A percentile compares a stretch with the other conserved stretches of the same genome.
These are phyloP conservation scores for Ambrosia trifida DNA, from an alignment of 129 eudicot genomes.

Conservation along the genomic window DNA sequence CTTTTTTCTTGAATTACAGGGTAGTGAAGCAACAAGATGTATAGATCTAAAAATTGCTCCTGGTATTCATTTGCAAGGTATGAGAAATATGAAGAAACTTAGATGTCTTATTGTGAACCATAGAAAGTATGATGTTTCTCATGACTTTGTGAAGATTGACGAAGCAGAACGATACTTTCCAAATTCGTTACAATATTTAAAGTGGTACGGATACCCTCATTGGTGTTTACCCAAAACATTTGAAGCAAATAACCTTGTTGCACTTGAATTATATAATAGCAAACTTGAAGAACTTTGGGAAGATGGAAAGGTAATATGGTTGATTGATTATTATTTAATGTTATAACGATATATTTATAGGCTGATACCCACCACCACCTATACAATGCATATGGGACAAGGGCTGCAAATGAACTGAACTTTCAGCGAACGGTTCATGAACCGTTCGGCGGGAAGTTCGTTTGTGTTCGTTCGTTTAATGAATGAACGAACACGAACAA, in stretches of 20 bases:
- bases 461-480: too few relatives aligned
- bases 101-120: too few relatives aligned
- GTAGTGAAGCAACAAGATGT: slow-evolving; percentile 11
- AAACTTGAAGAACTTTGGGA: neutral
- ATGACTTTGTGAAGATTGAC: neutral
- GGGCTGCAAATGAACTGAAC: too few relatives aligned
- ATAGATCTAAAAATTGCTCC: neutral
- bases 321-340: neutral
- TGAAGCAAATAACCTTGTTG: slow-evolving; percentile 6
- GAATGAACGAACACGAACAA: too few relatives aligned
- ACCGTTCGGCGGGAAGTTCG: too few relatives aligned
- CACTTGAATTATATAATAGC: neutral
- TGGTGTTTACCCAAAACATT: slow-evolving; percentile 8
- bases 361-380: too few relatives aligned
- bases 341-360: too few relatives aligned
- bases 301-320: slow-evolving; percentile 3
- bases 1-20: neutral
- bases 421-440: too few relatives aligned
- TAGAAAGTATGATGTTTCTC: too few relatives aligned
- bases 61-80: neutral
- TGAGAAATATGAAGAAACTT: neutral
- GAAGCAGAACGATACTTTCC: neutral
- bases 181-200: neutral
- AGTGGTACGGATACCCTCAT: neutral
- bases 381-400: too few relatives aligned